These are phyloP conservation scores for Geotrichum carabidarum DNA, from an alignment of 1,139 yeast genomes.

Conservation along the genomic window DNA sequence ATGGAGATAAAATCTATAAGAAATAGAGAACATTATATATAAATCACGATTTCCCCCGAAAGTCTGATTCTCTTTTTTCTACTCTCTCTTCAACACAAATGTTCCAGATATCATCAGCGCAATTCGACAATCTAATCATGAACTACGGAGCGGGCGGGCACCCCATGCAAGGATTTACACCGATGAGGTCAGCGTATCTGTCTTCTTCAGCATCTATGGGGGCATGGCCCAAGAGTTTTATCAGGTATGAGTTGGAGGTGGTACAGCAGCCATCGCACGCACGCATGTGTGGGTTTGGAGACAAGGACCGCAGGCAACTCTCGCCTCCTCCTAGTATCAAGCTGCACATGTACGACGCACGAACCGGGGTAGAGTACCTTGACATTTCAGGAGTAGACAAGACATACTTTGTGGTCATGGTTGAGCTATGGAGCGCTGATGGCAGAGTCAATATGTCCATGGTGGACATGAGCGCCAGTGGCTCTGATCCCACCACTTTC, in stretches of 20 bases:
- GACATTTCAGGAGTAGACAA: conserved; percentile 33
- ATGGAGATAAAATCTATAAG: too few relatives aligned
- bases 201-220: too few relatives aligned
- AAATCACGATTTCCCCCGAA: too few relatives aligned
- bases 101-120: too few relatives aligned
- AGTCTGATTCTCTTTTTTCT: too few relatives aligned
- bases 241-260: conserved; percentile 29
- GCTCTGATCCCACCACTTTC: not conserved
- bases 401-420: conserved; percentile 35
- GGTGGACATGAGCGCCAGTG: conserved; percentile 10
- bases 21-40: too few relatives aligned
- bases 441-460: conserved; percentile 34
- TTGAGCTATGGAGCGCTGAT: conserved; percentile 41
- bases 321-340: conserved; percentile 45
- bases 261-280: conserved; percentile 44
- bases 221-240: not conserved
- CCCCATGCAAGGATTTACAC: too few relatives aligned
- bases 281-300: conserved; percentile 46
- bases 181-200: too few relatives aligned
- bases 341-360: conserved; percentile 32
- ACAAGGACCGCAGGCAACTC: conserved; percentile 43
- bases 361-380: conserved; percentile 27
- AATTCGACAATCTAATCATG: too few relatives aligned
- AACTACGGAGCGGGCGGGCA: too few relatives aligned
- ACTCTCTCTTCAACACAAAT: too few relatives aligned